Evolutionary conservation across 2,329 filamentous ascomycete species (phyloP), one percentile per base, ranked within the genome.

Genomic region (Colletotrichum sp.): DNA sequence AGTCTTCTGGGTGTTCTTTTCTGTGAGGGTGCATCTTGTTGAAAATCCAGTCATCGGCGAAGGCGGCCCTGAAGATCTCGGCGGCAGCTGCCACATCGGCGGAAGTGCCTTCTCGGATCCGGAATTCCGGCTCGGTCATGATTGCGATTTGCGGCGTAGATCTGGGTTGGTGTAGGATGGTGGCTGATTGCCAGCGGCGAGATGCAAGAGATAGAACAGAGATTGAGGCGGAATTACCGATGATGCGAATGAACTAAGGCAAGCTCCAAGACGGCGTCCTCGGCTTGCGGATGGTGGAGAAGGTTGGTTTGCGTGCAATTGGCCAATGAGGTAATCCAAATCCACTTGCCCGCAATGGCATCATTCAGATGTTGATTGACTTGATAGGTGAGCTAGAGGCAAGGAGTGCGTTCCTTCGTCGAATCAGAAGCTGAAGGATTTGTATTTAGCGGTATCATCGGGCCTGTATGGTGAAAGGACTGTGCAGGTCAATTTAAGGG

Each of bases 1-100:
- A 78, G 25, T 79, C 78, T 13, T 71, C 68, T 28, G 80, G 79
- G 63, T 82, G 71, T 27, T 66, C 61, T 67, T 68, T 68, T 27
- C 80, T 79, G 52, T 22, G 65, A 4, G 84, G 84, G 72, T 84
- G 84, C 75, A 86, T 78, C 60, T 79, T 76, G 66, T 81, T 78
- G n/a, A 85, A 71, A 8, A 84, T 71, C 44, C 78, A 61, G 68
- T 86, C 83, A 19, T 79, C 64, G 75, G 69, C 72, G 71, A 85
- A 83, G 77, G 81, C 74, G 57, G 78, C 76, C 57, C 77, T 68
- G 80, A 83, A 85, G 73, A 85, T 71, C 44, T 71, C 66, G 8
- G 79, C 72, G 22, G 79, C 75, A 71, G 75, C 77, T 25, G 75
- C 66, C 34, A 83, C n/a, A 79, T 86, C 84, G 63, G 80, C 78